Percentiles rank a stretch among this genome's conserved stretches.
Conservation (phyloP, 2,329 filamentous ascomycete genomes). For the Arachnomyces sp. region DNA sequence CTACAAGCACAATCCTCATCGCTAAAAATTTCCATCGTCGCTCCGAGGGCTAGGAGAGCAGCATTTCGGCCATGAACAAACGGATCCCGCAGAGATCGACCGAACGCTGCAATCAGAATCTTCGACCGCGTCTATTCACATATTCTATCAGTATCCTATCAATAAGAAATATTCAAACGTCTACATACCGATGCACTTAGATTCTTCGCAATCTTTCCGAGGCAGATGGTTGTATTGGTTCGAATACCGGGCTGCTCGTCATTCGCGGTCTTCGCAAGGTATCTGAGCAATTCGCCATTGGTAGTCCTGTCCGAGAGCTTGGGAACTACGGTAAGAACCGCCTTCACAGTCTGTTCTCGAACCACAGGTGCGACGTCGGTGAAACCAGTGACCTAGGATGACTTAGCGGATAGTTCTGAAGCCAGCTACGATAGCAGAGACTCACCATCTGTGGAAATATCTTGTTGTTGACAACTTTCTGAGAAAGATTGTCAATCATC, state of each 20-base stretch:
- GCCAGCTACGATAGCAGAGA: constrained; percentile 2
- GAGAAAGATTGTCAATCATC: constrained; percentile 85
- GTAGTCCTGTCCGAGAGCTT: constrained; percentile 90
- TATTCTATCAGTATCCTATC: constrained; percentile 20
- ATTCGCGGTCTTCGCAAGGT: constrained; percentile 91
- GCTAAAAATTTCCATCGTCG: constrained; percentile 75
- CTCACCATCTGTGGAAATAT: constrained; percentile 88
- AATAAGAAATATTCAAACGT: background rate
- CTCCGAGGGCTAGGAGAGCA: constrained; percentile 73
- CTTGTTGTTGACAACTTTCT: constrained; percentile 88
- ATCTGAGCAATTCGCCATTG: constrained; percentile 84
- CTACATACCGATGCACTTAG: constrained; percentile 47
- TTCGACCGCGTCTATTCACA: constrained; percentile 65
- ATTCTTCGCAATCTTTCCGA: constrained; percentile 92
- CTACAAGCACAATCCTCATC: constrained; percentile 84
- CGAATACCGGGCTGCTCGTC: constrained; percentile 95
- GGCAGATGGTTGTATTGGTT: constrained; percentile 95
- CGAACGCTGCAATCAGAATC: constrained; percentile 87
- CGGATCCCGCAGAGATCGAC: constrained; percentile 79
- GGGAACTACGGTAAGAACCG: constrained; percentile 74
- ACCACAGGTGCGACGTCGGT: constrained; percentile 86
- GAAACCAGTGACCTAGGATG: constrained; percentile 75
- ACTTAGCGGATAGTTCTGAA: constrained; percentile 20
- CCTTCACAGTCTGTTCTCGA: constrained; percentile 91
- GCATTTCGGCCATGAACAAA: constrained; percentile 93